Evolutionary conservation across 1,139 yeast species (phyloP).

Genomic region (Blastobotrys arbuscula): DNA sequence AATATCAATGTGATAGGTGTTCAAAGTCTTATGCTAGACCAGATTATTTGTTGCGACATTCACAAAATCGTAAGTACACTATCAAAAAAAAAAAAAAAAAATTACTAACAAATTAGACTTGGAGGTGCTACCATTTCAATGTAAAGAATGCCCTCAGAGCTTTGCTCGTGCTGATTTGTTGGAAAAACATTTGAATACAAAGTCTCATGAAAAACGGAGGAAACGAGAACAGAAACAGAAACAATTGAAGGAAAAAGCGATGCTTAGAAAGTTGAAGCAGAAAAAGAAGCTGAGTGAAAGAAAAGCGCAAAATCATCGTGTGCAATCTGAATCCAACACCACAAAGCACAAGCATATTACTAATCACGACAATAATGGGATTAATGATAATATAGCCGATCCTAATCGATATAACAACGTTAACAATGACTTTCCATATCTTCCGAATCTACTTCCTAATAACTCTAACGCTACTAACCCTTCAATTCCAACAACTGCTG

Average conservation of each 20-base stretch:
- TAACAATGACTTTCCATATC: not conserved
- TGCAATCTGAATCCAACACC: not conserved
- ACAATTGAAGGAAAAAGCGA: slow-evolving; percentile 4
- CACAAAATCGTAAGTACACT: slow-evolving; percentile 32
- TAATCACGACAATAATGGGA: too few species aligned
- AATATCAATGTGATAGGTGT: not conserved
- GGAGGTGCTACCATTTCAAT: slow-evolving; percentile 27
- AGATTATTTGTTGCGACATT: slow-evolving; percentile 36
- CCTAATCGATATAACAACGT: not conserved
- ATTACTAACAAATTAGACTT: slow-evolving; percentile 18
- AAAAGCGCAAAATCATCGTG: not conserved
- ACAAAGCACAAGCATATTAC: too few species aligned
- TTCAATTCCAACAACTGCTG: slow-evolving; percentile 5
- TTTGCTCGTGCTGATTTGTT: slow-evolving; percentile 30
- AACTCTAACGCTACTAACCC: not conserved
- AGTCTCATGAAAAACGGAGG: slow-evolving; percentile 28
- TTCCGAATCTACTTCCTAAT: not conserved
- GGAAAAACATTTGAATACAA: slow-evolving; percentile 28
- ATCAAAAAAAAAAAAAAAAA: not conserved
- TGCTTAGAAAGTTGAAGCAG: slow-evolving; percentile 2
- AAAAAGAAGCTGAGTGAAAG: not conserved
- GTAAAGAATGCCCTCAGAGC: slow-evolving; percentile 27
- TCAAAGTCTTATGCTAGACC: slow-evolving; percentile 34
- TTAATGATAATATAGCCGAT: not conserved
- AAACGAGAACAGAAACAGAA: slow-evolving; percentile 19